Evolutionary conservation across 2,329 filamentous ascomycete species (phyloP).

Genomic region (Scytalidium lignicola): DNA sequence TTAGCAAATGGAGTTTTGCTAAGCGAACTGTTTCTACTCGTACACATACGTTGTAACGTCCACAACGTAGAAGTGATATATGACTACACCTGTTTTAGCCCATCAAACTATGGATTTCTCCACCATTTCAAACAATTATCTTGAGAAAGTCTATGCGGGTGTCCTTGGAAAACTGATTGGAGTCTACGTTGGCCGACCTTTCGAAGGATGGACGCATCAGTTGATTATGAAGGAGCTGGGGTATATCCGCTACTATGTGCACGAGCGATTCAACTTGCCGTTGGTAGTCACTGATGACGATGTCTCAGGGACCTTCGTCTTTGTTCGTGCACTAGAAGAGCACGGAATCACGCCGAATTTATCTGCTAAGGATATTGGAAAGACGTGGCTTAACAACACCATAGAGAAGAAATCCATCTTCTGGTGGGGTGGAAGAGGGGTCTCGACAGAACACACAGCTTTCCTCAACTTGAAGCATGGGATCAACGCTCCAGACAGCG

Average conservation of each 20-base stretch:
- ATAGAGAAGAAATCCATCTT: conserved; percentile 28
- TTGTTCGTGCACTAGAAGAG: conserved; percentile 31
- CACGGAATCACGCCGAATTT: conserved; percentile 17
- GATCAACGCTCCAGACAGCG: conserved; percentile 29
- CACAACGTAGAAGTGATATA: too few relatives aligned
- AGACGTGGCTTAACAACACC: conserved; percentile 29
- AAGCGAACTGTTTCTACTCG: too few relatives aligned
- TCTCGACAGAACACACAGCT: conserved; percentile 35
- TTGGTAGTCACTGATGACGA: conserved; percentile 31
- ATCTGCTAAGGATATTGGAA: conserved; percentile 19
- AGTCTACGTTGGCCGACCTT: conserved; percentile 33
- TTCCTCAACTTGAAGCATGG: conserved; percentile 33
- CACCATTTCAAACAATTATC: too few relatives aligned
- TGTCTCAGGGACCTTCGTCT: conserved; percentile 32
- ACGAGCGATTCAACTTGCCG: conserved; percentile 22
- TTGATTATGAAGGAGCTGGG: conserved; percentile 28
- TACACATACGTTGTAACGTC: too few relatives aligned
- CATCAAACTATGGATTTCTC: too few relatives aligned
- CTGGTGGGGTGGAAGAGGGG: conserved; percentile 34
- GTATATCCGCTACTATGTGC: conserved; percentile 28
- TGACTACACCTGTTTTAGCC: too few relatives aligned
- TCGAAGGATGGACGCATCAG: conserved; percentile 33
- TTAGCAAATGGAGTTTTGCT: too few relatives aligned
- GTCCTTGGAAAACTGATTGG: conserved; percentile 35
- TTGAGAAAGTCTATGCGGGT: conserved; percentile 32